Conservation (phyloP, 768 basidiomycete genomes). For the Melanogaster broomeanus region DNA sequence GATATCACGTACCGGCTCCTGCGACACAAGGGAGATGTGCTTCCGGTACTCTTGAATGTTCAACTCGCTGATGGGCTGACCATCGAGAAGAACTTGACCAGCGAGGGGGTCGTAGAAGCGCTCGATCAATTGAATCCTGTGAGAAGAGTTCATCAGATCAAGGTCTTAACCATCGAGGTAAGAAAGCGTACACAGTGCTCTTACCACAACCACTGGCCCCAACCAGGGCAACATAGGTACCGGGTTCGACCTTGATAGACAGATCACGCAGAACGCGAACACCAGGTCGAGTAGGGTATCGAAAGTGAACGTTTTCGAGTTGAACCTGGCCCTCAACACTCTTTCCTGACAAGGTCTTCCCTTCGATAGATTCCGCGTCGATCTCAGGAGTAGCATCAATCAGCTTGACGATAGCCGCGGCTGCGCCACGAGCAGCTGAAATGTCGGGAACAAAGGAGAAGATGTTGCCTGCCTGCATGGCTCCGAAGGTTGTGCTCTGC, state of each 20-base stretch:
- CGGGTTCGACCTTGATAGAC: constrained; percentile 61
- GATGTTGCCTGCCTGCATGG: constrained; percentile 86
- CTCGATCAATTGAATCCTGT: too few relatives aligned
- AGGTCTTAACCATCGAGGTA: constrained; percentile 71
- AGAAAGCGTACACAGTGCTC: constrained; percentile 64
- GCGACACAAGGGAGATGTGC: too few relatives aligned
- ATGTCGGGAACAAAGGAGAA: constrained; percentile 88
- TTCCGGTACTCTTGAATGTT: too few relatives aligned
- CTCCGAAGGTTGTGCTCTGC: constrained; percentile 72
- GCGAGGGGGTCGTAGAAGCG: too few relatives aligned
- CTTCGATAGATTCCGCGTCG: constrained; percentile 73
- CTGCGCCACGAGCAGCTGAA: constrained; percentile 81
- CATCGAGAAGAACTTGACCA: too few relatives aligned
- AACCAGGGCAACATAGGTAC: constrained; percentile 77
- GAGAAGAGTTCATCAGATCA: too few relatives aligned
- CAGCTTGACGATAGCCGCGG: too few relatives aligned
- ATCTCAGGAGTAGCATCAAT: constrained; percentile 77
- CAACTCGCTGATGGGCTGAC: too few relatives aligned
- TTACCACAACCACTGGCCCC: constrained; percentile 83
- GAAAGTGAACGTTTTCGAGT: too few relatives aligned
- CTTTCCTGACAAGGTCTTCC: too few relatives aligned
- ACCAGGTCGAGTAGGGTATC: constrained; percentile 79
- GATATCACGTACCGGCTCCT: too few relatives aligned
- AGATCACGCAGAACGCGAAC: constrained; percentile 88
- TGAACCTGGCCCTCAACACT: too few relatives aligned